These are phyloP conservation scores for Adansonia gregorii DNA, from an alignment of 441 rosid genomes.

Conservation along the genomic window DNA sequence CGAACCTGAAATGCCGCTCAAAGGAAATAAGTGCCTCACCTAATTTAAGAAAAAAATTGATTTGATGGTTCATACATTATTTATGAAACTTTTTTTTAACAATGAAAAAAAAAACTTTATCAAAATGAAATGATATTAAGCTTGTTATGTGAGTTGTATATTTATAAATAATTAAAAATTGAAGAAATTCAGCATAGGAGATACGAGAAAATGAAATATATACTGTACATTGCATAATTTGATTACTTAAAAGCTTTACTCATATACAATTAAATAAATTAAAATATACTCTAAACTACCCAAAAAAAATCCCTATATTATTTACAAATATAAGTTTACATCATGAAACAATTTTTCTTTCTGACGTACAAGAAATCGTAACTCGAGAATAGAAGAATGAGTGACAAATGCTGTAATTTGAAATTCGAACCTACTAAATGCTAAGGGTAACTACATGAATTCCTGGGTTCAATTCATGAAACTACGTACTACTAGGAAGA, in stretches of 20 bases:
- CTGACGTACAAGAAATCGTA: neutral
- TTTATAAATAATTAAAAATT: neutral
- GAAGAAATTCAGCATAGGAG: neutral
- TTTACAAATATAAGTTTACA: slow-evolving; percentile 28
- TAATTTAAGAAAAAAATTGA: no score
- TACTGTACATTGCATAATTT: neutral
- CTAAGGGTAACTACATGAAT: neutral
- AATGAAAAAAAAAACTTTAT: neutral
- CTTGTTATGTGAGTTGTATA: neutral
- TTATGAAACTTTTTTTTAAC: neutral
- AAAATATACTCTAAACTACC: neutral
- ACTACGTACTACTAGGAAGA: slow-evolving; percentile 3
- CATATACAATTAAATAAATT: neutral
- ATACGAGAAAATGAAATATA: slow-evolving; percentile 10
- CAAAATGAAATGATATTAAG: neutral
- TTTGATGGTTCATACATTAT: neutral
- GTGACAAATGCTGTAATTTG: neutral
- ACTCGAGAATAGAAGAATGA: neutral
- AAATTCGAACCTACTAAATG: neutral
- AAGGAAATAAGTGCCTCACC: no score
- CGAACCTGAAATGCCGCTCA: no score
- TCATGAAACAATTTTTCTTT: neutral
- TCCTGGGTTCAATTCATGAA: neutral
- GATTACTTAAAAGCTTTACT: slow-evolving; percentile 4
- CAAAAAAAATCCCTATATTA: slow-evolving; percentile 3